These are phyloP conservation scores for Russula abietina DNA, from an alignment of 768 basidiomycete species.

Conservation along the genomic window DNA sequence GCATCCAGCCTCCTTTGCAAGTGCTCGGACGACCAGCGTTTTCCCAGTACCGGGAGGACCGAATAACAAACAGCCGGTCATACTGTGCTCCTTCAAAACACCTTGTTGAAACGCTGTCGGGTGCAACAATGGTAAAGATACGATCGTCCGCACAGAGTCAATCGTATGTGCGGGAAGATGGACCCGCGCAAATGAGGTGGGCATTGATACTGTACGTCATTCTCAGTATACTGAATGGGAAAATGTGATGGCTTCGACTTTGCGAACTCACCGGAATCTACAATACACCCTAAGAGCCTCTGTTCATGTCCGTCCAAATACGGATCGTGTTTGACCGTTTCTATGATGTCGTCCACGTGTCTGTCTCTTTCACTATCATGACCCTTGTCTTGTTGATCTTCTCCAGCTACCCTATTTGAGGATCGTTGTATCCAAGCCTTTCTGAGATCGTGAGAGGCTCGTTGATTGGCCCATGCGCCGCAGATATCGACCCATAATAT, in stretches of 20 bases:
- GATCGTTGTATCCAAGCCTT: slow-evolving; percentile 63
- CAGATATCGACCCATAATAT: slow-evolving; percentile 56
- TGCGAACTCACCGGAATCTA: slow-evolving; percentile 55
- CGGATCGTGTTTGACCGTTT: slow-evolving; percentile 65
- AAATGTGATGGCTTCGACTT: neutral
- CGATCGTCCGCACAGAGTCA: slow-evolving; percentile 86
- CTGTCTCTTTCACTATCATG: slow-evolving; percentile 27
- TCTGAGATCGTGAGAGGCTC: slow-evolving; percentile 35
- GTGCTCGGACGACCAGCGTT: slow-evolving; percentile 80
- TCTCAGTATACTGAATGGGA: slow-evolving; percentile 15
- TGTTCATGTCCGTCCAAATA: slow-evolving; percentile 80
- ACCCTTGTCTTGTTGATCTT: slow-evolving; percentile 35
- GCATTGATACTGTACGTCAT: slow-evolving; percentile 50
- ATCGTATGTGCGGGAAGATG: slow-evolving; percentile 85
- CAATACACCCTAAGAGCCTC: slow-evolving; percentile 75
- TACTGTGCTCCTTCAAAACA: slow-evolving; percentile 84
- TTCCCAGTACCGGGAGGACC: slow-evolving; percentile 94
- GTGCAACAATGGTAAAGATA: slow-evolving; percentile 81
- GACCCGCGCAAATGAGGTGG: slow-evolving; percentile 82
- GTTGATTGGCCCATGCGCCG: slow-evolving; percentile 17
- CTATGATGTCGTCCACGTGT: slow-evolving; percentile 64
- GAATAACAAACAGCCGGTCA: slow-evolving; percentile 87
- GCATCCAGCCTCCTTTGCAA: slow-evolving; percentile 91
- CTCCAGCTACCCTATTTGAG: slow-evolving; percentile 46
- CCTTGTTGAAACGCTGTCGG: slow-evolving; percentile 85